Base-by-base conservation (phyloP, 2,329 filamentous ascomycete genomes). In the Pseudogymnoascus pannorum region DNA sequence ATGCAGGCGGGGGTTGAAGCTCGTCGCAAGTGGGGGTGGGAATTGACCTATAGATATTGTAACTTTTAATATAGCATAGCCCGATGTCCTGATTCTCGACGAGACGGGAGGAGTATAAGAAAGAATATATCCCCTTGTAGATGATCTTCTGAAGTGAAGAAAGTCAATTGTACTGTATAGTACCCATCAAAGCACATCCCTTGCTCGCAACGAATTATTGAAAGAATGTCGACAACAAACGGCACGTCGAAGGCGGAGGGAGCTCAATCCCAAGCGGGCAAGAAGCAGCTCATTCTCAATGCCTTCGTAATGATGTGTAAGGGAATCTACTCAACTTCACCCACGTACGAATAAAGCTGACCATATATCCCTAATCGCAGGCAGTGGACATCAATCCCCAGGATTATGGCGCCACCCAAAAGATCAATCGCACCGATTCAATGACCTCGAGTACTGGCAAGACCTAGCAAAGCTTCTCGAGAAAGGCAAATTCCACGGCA, bases 351-450 rank as follows among this genome's bases (percentile, higher is more conserved):
- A 58, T 31, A 18, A 36, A 54, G 31, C 60, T 40, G 65, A 29
- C 48, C 59, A 72, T 72, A 72, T 66, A 74, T 78, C 48, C 24
- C 48, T 26, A 54, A 54, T 54, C 31, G 48, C 66, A 78, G 75
- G 77, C 59, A 77, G 76, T 35, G 78, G 79, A 4, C 79, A 82
- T 67, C 77, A 81, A 64, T 81, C 79, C 3, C 81, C 82, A 5
- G 82, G 82, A 1, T 74, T 85, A 4, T 86, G 85, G 86, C 77
- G 80, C 35, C 86, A 89, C 66, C 87, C 86, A 1, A 76, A 83
- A 14, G 86, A 89, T 65, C 75, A 82, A 65, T 87, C 85, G 1
- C 78, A 79, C 65, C 73, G 81, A 16, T 89, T 88, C 71, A 84
- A 84, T 64, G 76, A 81, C 24, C 74, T 86, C 33, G 74, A 81